phyloP scores from a whole-genome alignment of 768 basidiomycete genomes.

The Ramaria sp. region DNA sequence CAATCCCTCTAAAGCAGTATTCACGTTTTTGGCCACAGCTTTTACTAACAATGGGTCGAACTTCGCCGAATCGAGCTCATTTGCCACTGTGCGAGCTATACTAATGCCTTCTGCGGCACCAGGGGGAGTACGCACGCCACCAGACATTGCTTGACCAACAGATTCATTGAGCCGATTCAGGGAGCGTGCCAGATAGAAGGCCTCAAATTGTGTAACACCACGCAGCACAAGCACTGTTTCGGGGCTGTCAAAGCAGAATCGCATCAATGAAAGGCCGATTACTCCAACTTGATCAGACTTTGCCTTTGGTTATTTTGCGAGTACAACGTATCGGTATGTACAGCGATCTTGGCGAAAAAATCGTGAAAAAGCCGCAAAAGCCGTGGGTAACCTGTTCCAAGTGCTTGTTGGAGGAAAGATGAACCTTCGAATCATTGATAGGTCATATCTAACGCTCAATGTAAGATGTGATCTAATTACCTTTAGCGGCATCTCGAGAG shows the following conservation, averaged over 20 bases:
- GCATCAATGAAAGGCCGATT: constrained; percentile 1
- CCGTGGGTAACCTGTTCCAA: constrained; percentile 78
- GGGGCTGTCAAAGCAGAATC: constrained; percentile 40
- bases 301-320: constrained; percentile 77
- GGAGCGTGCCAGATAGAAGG: constrained; percentile 79
- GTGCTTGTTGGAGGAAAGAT: constrained; percentile 80
- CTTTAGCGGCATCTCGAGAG: constrained; percentile 67
- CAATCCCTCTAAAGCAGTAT: constrained; percentile 58
- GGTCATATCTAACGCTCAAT: background rate
- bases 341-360: constrained; percentile 90
- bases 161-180: constrained; percentile 76
- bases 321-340: constrained; percentile 93
- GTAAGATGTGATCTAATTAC: constrained; percentile 26
- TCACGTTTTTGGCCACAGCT: constrained; percentile 66
- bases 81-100: constrained; percentile 66
- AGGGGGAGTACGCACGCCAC: constrained; percentile 59
- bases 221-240: constrained; percentile 87
- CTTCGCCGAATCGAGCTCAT: constrained; percentile 86
- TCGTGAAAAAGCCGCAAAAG: constrained; percentile 89
- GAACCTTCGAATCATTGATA: constrained; percentile 42
- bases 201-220: constrained; percentile 73
- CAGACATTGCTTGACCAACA: constrained; percentile 65
- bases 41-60: constrained; percentile 86
- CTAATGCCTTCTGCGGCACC: constrained; percentile 66
- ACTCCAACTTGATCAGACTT: constrained; percentile 7